Conservation (phyloP, 73 alveolate species). For the Stentor roeselii region DNA sequence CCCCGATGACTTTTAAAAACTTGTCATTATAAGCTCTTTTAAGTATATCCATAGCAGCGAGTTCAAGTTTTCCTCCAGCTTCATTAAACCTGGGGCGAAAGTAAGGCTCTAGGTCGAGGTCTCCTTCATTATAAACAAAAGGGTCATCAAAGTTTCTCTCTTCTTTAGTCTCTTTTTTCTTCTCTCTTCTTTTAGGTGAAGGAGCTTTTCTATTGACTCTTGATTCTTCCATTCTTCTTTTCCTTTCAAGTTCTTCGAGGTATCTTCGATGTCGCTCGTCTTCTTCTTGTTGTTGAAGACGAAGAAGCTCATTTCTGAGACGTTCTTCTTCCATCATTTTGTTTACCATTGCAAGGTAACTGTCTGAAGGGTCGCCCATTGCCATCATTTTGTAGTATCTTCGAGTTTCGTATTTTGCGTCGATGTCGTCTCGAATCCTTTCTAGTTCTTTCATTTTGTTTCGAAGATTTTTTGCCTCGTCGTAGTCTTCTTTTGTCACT, state of each 20-base stretch:
- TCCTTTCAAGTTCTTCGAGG: conserved; percentile 62
- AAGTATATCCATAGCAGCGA: conserved; percentile 75
- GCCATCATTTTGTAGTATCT: conserved; percentile 93
- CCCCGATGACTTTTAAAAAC: conserved; percentile 88
- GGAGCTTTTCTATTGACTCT: conserved; percentile 32
- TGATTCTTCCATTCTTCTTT: conserved; percentile 33
- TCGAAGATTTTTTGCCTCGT: conserved; percentile 76
- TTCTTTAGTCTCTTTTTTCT: conserved; percentile 45
- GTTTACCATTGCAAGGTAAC: conserved; percentile 47
- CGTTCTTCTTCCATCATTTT: conserved; percentile 60
- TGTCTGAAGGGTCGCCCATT: conserved; percentile 78
- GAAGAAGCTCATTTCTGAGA: conserved; percentile 50
- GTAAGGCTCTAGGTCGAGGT: conserved; percentile 92
- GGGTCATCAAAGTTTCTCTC: conserved; percentile 65
- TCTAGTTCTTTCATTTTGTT: conserved; percentile 76
- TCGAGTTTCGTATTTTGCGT: conserved; percentile 95
- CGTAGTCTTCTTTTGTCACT: conserved; percentile 89
- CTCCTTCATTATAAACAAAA: conserved; percentile 94
- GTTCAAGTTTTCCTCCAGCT: conserved; percentile 87
- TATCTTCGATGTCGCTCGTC: conserved; percentile 70
- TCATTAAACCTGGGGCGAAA: conserved; percentile 75
- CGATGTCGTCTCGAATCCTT: conserved; percentile 84
- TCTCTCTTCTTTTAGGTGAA: conserved; percentile 34
- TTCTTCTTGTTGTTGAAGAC: conserved; percentile 78
- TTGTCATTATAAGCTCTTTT: conserved; percentile 88